A percentile compares a stretch with the other conserved stretches of the same genome.
phyloP scores from a whole-genome alignment of 768 basidiomycete species.

The Dentipellis fragilis region DNA sequence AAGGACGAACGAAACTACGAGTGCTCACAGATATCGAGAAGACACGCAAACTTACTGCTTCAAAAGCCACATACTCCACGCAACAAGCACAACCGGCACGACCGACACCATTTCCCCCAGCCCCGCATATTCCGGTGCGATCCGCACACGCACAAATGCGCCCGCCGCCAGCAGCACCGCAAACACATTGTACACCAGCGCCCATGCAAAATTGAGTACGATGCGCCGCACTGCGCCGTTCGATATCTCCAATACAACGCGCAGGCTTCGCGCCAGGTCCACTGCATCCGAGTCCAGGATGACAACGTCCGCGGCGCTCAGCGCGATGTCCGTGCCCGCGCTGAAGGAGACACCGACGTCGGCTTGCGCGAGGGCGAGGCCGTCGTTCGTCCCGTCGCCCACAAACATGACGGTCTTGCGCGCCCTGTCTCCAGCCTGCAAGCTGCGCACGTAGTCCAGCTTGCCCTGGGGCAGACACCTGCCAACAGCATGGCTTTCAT shows the following conservation, averaged over 20 bases:
- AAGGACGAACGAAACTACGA: too few species aligned
- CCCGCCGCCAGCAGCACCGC: slow-evolving; percentile 41
- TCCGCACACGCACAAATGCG: slow-evolving; percentile 29
- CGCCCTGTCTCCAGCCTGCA: slow-evolving; percentile 14
- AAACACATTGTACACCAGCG: slow-evolving; percentile 32
- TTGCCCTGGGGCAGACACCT: slow-evolving; percentile 40
- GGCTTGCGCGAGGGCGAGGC: slow-evolving; percentile 39
- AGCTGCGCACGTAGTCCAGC: slow-evolving; percentile 21
- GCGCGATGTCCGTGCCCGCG: slow-evolving; percentile 27
- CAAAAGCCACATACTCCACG: slow-evolving; percentile 15
- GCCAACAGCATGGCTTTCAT: slow-evolving; percentile 25
- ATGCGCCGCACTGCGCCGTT: slow-evolving; percentile 25
- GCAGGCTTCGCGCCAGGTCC: slow-evolving; percentile 23
- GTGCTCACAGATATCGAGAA: too few species aligned
- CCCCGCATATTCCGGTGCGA: slow-evolving; percentile 33
- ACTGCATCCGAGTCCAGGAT: slow-evolving; percentile 23
- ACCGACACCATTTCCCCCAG: slow-evolving; percentile 34
- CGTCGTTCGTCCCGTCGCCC: slow-evolving; percentile 47
- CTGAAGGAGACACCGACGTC: slow-evolving; percentile 34
- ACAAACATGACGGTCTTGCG: slow-evolving; percentile 29
- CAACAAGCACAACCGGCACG: slow-evolving; percentile 30
- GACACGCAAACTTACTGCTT: slow-evolving; percentile 1
- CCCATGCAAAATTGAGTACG: slow-evolving; percentile 28
- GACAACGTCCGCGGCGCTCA: slow-evolving; percentile 36
- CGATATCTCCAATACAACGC: slow-evolving; percentile 28